These are phyloP conservation scores for Ceratonia siliqua DNA, from an alignment of 306 rosid species.

Conservation along the genomic window DNA sequence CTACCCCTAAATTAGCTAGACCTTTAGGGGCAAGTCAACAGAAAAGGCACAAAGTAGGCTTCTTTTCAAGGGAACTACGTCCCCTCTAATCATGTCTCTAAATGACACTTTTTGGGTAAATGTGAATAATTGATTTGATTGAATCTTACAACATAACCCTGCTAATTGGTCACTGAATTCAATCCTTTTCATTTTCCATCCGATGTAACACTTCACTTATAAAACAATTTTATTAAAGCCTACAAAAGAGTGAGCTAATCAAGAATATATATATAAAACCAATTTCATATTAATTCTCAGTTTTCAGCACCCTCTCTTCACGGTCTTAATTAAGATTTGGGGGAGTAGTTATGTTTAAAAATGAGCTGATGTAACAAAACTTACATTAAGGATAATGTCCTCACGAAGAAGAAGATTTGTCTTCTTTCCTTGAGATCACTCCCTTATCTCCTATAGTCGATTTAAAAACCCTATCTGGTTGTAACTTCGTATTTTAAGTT, in stretches of 20 bases:
- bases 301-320: background rate
- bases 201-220: constrained; percentile 3
- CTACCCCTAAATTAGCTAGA: constrained; percentile 30
- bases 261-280: background rate
- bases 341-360: background rate
- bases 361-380: background rate
- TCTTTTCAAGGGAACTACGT: background rate
- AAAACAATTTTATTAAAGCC: constrained; percentile 18
- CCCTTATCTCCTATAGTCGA: background rate
- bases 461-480: background rate
- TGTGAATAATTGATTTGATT: background rate
- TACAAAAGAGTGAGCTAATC: background rate
- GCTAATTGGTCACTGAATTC: background rate
- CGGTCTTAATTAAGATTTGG: background rate
- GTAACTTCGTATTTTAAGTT: background rate
- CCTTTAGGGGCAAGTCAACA: constrained; percentile 46
- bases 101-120: background rate
- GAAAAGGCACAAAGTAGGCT: constrained; percentile 28
- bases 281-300: background rate
- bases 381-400: background rate
- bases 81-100: constrained; percentile 21
- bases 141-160: background rate
- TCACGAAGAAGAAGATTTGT: background rate
- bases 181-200: constrained; percentile 14
- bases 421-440: background rate